These are phyloP conservation scores for Gossypium raimondii DNA, from an alignment of 345 rosid species.

Conservation along the genomic window DNA sequence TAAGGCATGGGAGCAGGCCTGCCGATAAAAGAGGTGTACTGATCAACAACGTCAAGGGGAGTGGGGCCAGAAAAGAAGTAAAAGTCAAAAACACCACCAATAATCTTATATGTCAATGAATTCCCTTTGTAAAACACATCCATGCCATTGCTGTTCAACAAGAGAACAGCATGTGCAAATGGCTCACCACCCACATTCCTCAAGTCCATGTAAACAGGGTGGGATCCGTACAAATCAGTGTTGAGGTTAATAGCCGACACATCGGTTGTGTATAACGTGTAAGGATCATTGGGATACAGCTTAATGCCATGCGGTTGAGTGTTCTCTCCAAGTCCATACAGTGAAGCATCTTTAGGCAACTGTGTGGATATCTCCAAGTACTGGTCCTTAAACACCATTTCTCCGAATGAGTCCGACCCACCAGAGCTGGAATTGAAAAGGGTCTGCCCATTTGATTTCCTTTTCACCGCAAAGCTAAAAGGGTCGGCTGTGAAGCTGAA, in stretches of 20 bases:
- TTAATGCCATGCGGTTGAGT: conserved; percentile 93
- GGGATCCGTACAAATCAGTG: conserved; percentile 86
- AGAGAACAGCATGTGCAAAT: conserved; percentile 68
- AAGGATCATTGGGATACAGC: conserved; percentile 84
- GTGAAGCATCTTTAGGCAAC: conserved; percentile 73
- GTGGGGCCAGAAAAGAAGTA: conserved; percentile 82
- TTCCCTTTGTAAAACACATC: conserved; percentile 80
- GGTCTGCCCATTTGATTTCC: conserved; percentile 68
- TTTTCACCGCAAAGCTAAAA: conserved; percentile 78
- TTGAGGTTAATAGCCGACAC: conserved; percentile 80
- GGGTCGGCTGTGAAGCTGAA: conserved; percentile 72
- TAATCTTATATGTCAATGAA: conserved; percentile 83
- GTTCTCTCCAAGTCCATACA: conserved; percentile 92
- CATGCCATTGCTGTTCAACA: conserved; percentile 95
- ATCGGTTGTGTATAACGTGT: conserved; percentile 84
- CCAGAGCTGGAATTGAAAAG: conserved; percentile 72
- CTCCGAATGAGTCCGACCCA: conserved; percentile 45
- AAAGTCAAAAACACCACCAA: conserved; percentile 91
- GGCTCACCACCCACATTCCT: conserved; percentile 66
- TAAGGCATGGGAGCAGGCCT: conserved; percentile 99
- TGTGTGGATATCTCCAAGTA: conserved; percentile 91
- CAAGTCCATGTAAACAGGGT: conserved; percentile 95
- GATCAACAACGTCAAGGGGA: conserved; percentile 77
- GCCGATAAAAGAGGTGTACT: conserved; percentile 75
- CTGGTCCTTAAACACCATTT: conserved; percentile 88